These are phyloP conservation scores for Aureobasidium subglaciale DNA, from an alignment of 2,329 filamentous ascomycete genomes.

Conservation along the genomic window DNA sequence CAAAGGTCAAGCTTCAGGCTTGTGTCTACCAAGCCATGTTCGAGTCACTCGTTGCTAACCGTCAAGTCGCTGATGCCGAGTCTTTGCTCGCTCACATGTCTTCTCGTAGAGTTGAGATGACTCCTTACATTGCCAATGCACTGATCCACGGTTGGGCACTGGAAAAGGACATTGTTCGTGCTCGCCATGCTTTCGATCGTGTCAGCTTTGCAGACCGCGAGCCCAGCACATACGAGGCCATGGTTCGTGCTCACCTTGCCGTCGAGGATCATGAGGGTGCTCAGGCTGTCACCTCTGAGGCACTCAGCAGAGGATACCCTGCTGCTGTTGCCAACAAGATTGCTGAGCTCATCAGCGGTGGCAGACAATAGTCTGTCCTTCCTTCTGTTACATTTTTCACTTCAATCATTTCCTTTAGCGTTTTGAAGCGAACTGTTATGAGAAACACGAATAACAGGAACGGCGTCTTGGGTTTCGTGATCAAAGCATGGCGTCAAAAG, in stretches of 20 bases:
- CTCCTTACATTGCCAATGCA: conserved; percentile 96
- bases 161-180: conserved; percentile 71
- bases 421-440: neutral
- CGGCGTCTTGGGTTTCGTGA: neutral
- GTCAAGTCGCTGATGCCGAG: conserved; percentile 70
- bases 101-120: conserved; percentile 68
- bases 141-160: conserved; percentile 94
- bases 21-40: conserved; percentile 96
- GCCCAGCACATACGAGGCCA: conserved; percentile 96
- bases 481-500: neutral
- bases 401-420: neutral
- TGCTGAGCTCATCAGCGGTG: conserved; percentile 62
- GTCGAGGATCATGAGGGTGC: conserved; percentile 73
- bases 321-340: conserved; percentile 90
- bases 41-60: conserved; percentile 93
- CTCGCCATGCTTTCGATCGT: conserved; percentile 70
- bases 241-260: conserved; percentile 87
- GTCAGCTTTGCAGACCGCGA: conserved; percentile 74
- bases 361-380: conserved; percentile 9
- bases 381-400: neutral
- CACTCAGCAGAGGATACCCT: conserved; percentile 84
- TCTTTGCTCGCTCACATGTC: conserved; percentile 70
- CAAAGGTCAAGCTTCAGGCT: conserved; percentile 63
- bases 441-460: neutral
- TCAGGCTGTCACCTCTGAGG: conserved; percentile 76